Evolutionary conservation across 495 filamentous ascomycete species (phyloP), one percentile per base, ranked within the genome.

Genomic region (Pseudoneurospora amorphoporcata): DNA sequence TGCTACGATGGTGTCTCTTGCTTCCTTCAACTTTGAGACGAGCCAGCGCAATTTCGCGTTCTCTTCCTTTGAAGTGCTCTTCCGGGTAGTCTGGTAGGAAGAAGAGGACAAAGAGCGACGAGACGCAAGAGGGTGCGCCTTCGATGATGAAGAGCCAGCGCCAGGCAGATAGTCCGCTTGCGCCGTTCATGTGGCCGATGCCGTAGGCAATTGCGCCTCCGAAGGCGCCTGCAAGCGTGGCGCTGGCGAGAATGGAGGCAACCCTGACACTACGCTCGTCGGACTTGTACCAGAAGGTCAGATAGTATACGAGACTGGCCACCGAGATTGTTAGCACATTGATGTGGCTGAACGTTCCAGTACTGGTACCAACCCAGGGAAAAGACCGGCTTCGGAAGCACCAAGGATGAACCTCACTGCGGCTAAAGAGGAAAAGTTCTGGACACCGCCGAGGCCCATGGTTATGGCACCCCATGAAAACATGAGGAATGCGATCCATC

Each of bases 61-160:
- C 88, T 38, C 84, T 74, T 2, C 74, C 76, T 2, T 81, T 84
- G 5, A 92, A 81, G 84, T 86, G 84, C 2, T 85, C 84, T 75
- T 91, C 88, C 0, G 90, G 90, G 72, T 88, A 92, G 73, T 92
- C 90, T 0, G 89, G 88, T 14, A 92, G 78, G 70, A 91, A 80
- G 71, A 89, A 89, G 84, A 84, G 90, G 40, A 88, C 86, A 10
- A 88, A 73, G 23, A 88, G 65, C 3, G 87, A 83, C 16, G 85
- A 88, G 0, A 88, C 75, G 68, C 85, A 88, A 0, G 88, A 90
- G 2, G 87, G 88, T 7, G 88, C 82, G 14, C 91, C 91, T 76
- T 92, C 91, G 39, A 92, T 82, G 53, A 93, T 91, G 79, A 92
- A 93, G 12, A 93, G 79, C 91, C 91, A 93, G 39, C 90, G 81